Percentiles rank a stretch among this genome's conserved stretches.
Conservation (phyloP, 2,329 filamentous ascomycete species). For the Drechslerella dactyloides region DNA sequence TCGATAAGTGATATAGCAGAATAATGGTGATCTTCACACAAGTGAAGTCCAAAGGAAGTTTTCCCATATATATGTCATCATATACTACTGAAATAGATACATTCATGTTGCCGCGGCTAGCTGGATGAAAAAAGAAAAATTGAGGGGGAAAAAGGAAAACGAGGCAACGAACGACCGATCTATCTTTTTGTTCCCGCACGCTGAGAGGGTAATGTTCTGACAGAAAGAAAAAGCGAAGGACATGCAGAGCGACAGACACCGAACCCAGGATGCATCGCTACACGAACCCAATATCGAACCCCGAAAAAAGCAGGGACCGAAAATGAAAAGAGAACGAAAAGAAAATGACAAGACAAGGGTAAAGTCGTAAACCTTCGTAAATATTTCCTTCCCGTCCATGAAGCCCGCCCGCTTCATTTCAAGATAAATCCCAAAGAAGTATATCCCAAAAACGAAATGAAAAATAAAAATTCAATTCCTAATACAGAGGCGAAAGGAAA, state of each 20-base stretch:
- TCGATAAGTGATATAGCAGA: not conserved
- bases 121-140: not conserved
- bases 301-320: too few species aligned
- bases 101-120: too few species aligned
- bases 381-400: not conserved
- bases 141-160: not conserved
- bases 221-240: not conserved
- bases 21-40: not conserved
- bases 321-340: too few species aligned
- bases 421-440: too few species aligned
- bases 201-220: not conserved
- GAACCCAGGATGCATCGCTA: not conserved
- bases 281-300: too few species aligned
- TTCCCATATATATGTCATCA: too few species aligned
- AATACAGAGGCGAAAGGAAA: too few species aligned
- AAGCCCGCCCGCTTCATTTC: not conserved
- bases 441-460: too few species aligned
- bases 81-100: too few species aligned
- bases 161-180: not conserved
- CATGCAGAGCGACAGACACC: not conserved
- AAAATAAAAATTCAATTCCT: too few species aligned
- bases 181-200: slow-evolving; percentile 1
- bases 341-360: not conserved
- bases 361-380: too few species aligned
- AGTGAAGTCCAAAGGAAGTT: too few species aligned